Evolutionary conservation across 1,284 basidiomycete species (phyloP).

Genomic region (Cutaneotrichosporon sp.): DNA sequence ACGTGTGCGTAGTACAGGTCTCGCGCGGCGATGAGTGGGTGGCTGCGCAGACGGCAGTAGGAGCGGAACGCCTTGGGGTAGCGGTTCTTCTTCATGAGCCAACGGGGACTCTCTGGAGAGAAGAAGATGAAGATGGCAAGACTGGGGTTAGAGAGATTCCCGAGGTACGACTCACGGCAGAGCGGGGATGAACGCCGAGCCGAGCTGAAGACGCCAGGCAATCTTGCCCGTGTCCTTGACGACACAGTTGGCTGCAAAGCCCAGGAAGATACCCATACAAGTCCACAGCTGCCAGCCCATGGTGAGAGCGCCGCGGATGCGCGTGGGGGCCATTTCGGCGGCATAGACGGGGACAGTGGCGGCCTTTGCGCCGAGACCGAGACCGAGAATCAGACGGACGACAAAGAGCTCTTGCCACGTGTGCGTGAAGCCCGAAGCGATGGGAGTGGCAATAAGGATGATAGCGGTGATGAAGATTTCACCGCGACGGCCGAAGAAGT

Average conservation of each 20-base stretch:
- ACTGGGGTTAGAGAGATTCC: slow-evolving; percentile 4
- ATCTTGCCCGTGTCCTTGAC: slow-evolving; percentile 23
- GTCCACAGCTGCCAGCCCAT: slow-evolving; percentile 45
- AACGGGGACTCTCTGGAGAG: slow-evolving; percentile 29
- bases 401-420: slow-evolving; percentile 55
- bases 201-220: slow-evolving; percentile 51
- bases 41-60: slow-evolving; percentile 59
- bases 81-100: slow-evolving; percentile 43
- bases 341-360: slow-evolving; percentile 51
- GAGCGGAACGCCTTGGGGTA: slow-evolving; percentile 61
- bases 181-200: slow-evolving; percentile 48
- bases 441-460: slow-evolving; percentile 35
- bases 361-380: slow-evolving; percentile 45
- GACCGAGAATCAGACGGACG: slow-evolving; percentile 45
- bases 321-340: slow-evolving; percentile 43
- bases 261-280: slow-evolving; percentile 27
- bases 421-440: slow-evolving; percentile 53
- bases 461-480: slow-evolving; percentile 65
- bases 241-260: slow-evolving; percentile 21
- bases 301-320: slow-evolving; percentile 52
- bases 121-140: slow-evolving; percentile 6
- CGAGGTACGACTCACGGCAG: slow-evolving; percentile 30
- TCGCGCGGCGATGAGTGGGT: slow-evolving; percentile 64
- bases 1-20: slow-evolving; percentile 62
- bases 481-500: slow-evolving; percentile 58